Base-by-base conservation (phyloP, 768 basidiomycete species). In the Symmetrospora coprosmae region DNA sequence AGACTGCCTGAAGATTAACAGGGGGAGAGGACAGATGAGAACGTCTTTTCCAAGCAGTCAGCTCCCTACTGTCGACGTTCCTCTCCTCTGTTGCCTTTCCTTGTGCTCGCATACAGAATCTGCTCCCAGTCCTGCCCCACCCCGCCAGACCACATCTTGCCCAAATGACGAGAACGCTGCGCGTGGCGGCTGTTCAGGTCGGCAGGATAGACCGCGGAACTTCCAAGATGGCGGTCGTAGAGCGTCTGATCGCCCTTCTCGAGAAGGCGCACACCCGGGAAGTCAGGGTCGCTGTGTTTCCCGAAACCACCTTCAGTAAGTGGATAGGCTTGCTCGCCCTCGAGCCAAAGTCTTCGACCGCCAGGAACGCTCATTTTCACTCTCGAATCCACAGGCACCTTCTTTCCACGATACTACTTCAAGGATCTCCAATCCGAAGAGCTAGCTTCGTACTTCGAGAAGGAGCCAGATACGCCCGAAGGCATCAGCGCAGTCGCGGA, bases 111-210 rank as follows among this genome's bases (percentile, higher is more conserved):
- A n/a, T n/a, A n/a, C n/a, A n/a, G n/a, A n/a, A n/a, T n/a, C n/a
- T n/a, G n/a, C n/a, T n/a, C n/a, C n/a, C n/a, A n/a, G n/a, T n/a
- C n/a, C n/a, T n/a, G n/a, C n/a, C n/a, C n/a, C n/a, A n/a, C n/a
- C n/a, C n/a, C n/a, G n/a, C n/a, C n/a, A n/a, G n/a, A n/a, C n/a
- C n/a, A n/a, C n/a, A n/a, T n/a, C n/a, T n/a, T n/a, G n/a, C n/a
- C n/a, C n/a, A n/a, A n/a, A 72, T 72, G 71, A 5, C 67, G 39
- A 68, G 70, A 17, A 33, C 49, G n/a, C 50, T 72, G 34, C 70
- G 68, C 30, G 71, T 72, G 16, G 71, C 71, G 0, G 71, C 71
- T 35, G 69, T 67, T 23, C 71, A 72, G 50, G 71, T 72, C 5
- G 71, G 70, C 2, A 67, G 67, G n/a, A 66, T 72, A 9, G 69